Conservation (phyloP, 345 rosid genomes). For the Schrenkiella parvula region DNA sequence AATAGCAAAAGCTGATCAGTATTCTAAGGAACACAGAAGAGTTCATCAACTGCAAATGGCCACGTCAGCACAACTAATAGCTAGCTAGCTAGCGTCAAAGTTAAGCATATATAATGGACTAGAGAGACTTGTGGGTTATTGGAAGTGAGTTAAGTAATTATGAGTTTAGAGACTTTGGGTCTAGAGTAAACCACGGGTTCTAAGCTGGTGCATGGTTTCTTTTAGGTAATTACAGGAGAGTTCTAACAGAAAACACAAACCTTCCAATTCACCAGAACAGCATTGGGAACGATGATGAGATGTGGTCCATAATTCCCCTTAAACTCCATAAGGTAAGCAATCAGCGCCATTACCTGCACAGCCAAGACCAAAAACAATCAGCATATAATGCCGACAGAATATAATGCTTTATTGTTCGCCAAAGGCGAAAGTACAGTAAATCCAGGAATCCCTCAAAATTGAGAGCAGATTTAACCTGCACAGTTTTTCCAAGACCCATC, state of each 20-base stretch:
- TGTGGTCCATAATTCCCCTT: slow-evolving; percentile 99
- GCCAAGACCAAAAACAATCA: slow-evolving; percentile 23
- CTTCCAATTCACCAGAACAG: slow-evolving; percentile 99
- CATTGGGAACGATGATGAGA: slow-evolving; percentile 99
- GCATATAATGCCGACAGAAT: neutral
- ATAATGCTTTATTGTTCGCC: slow-evolving; percentile 11
- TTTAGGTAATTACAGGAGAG: neutral
- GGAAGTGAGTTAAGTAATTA: neutral
- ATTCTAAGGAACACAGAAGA: slow-evolving; percentile 6
- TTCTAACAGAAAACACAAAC: slow-evolving; percentile 42
- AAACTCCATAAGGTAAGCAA: slow-evolving; percentile 99
- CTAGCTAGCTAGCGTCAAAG: neutral
- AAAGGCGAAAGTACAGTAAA: slow-evolving; percentile 2
- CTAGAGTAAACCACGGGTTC: neutral
- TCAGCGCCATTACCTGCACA: slow-evolving; percentile 92
- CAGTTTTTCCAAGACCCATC: slow-evolving; percentile 99
- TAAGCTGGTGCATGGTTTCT: slow-evolving; percentile 12
- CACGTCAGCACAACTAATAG: slow-evolving; percentile 17
- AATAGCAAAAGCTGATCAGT: neutral
- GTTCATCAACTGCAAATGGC: slow-evolving; percentile 11
- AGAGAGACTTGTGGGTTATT: neutral
- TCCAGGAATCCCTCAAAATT: slow-evolving; percentile 7
- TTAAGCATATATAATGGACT: neutral
- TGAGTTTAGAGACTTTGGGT: neutral
- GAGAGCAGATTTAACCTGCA: slow-evolving; percentile 59